Base-by-base conservation (phyloP, 495 filamentous ascomycete genomes). In the Xylaria longipes region DNA sequence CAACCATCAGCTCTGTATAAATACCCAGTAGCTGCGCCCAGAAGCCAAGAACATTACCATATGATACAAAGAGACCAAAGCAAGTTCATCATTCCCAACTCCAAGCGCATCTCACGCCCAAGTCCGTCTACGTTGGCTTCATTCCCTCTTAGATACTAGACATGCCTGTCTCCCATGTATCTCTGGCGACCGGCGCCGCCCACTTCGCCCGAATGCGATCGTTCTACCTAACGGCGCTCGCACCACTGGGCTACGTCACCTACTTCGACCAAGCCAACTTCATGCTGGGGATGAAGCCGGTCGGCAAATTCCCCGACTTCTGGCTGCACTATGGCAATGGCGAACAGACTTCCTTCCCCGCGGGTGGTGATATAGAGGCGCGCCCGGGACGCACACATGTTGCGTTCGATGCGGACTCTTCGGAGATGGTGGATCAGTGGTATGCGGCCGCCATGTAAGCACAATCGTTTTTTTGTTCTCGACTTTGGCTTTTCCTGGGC, bases 211-310 rank as follows among this genome's bases (percentile, higher is more conserved):
- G 22, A n/a, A 77, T 84, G 46, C 76, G 80, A 29, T 75, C 79
- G 31, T 86, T 83, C 77, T 85, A 84, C 73, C 70, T 78, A 48
- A 76, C 71, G 8, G 72, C 76, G 15, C 80, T 86, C 31, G 65
- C 72, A 31, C 82, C 83, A 4, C 70, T 85, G 0, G 73, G 74
- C 17, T 85, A 85, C 74, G 72, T 61, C 22, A 54, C 77, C 22
- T 82, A 70, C 67, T 77, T 74, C 63, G 76, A 84, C 58, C 70
- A 78, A 58, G 70, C 75, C 0, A 72, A 75, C 62, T 70, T 74
- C 5, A 71, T 70, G 66, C 74, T 78, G 31, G 76, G 75, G 1
- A 70, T 86, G 0, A 73, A 75, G 31, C 58, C 74, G 6, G 76
- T 71, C 12, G 73, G 72, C 25, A 69, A 73, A 45, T 71, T 73